Evolutionary conservation across 257 asterid species (phyloP).

Genomic region (Fraxinus excelsior): DNA sequence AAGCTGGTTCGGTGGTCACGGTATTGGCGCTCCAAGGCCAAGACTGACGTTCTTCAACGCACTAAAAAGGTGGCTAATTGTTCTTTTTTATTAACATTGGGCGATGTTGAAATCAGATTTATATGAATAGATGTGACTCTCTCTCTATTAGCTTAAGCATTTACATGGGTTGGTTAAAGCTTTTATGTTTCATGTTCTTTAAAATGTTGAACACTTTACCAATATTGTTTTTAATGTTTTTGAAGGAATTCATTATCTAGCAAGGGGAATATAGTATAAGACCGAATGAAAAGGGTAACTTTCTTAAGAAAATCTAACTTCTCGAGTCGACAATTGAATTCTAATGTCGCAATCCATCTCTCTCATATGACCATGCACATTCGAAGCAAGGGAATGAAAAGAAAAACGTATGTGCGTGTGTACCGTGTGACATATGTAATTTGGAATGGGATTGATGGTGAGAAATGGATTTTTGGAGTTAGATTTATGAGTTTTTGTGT

Average conservation of each 20-base stretch:
- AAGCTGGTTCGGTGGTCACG: conserved; percentile 98
- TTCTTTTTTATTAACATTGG: background rate
- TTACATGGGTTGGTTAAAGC: no score
- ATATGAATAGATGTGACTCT: no score
- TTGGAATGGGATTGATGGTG: background rate
- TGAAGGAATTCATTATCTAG: background rate
- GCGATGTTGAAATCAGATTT: background rate
- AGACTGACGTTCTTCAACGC: conserved; percentile 86
- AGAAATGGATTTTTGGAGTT: background rate
- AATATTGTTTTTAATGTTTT: background rate
- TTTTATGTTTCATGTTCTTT: background rate
- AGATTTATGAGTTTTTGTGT: background rate
- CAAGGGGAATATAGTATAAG: no score
- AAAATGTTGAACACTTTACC: background rate
- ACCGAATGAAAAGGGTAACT: background rate
- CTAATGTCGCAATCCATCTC: background rate
- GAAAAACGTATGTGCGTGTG: background rate
- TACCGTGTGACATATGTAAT: background rate
- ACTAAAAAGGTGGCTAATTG: conserved; percentile 62
- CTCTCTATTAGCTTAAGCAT: no score
- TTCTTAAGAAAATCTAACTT: background rate
- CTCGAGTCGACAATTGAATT: background rate
- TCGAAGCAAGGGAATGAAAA: background rate
- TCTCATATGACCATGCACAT: no score
- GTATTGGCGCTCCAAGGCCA: conserved; percentile 71